These are phyloP conservation scores for Candida sanyiensis DNA, from an alignment of 805 yeast species.

Conservation along the genomic window DNA sequence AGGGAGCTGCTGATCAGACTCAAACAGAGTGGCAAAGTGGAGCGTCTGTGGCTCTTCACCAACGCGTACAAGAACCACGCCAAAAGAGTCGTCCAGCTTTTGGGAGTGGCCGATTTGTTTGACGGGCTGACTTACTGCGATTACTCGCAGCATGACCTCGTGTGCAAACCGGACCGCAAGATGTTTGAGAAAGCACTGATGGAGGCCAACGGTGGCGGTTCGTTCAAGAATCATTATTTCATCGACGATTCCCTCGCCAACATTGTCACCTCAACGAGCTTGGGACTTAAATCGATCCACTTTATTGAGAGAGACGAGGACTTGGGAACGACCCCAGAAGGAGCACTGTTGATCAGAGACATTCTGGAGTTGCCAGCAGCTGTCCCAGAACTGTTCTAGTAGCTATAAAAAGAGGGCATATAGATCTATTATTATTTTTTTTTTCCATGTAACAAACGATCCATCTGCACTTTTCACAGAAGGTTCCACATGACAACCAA, in stretches of 20 bases:
- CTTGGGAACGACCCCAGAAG: constrained; percentile 34
- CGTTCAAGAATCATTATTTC: constrained; percentile 53
- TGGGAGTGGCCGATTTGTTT: constrained; percentile 88
- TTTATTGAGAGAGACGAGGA: constrained; percentile 66
- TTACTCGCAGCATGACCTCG: constrained; percentile 56
- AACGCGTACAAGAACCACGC: constrained; percentile 94
- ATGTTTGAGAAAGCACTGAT: constrained; percentile 61
- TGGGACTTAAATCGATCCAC: constrained; percentile 74
- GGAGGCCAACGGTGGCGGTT: constrained; percentile 43
- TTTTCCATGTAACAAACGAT: too few species aligned
- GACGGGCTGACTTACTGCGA: constrained; percentile 95
- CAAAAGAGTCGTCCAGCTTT: constrained; percentile 63
- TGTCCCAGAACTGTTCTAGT: constrained; percentile 22
- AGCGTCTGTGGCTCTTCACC: constrained; percentile 85
- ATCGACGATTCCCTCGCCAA: constrained; percentile 85
- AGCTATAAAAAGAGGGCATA: too few species aligned
- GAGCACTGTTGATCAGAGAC: constrained; percentile 49
- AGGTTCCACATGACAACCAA: too few species aligned
- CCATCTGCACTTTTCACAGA: too few species aligned
- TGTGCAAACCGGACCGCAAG: constrained; percentile 83
- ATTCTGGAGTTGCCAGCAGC: constrained; percentile 43
- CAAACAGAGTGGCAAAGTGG: constrained; percentile 43
- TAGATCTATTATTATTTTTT: too few species aligned
- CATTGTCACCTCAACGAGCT: constrained; percentile 61
- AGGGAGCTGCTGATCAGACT: constrained; percentile 47